Evolutionary conservation across 2,329 filamentous ascomycete species (phyloP).

Genomic region (Colletotrichum sp.): DNA sequence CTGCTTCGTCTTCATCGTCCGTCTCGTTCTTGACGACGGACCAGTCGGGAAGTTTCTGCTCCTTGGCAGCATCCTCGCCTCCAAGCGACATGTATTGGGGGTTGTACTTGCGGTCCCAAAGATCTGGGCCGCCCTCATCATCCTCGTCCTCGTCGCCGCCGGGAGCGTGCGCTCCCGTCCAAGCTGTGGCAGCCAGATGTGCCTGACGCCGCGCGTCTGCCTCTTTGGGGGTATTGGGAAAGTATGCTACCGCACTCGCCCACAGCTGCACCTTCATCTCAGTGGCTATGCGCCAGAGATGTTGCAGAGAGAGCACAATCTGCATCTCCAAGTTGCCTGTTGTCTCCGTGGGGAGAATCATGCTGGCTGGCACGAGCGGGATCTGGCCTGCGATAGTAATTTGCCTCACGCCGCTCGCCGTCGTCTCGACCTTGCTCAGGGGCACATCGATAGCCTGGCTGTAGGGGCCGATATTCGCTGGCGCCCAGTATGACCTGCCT

Average conservation of each 20-base stretch:
- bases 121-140: slow-evolving; percentile 59
- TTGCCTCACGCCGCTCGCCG: slow-evolving; percentile 30
- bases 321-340: slow-evolving; percentile 58
- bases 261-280: slow-evolving; percentile 77
- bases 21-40: slow-evolving; percentile 43
- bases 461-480: slow-evolving; percentile 96
- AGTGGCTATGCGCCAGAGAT: slow-evolving; percentile 82
- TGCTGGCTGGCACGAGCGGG: slow-evolving; percentile 80
- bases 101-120: slow-evolving; percentile 72
- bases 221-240: slow-evolving; percentile 49
- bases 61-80: slow-evolving; percentile 22
- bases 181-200: slow-evolving; percentile 48
- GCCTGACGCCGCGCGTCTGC: slow-evolving; percentile 39
- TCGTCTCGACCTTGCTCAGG: slow-evolving; percentile 21
- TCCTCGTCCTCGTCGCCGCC: slow-evolving; percentile 56
- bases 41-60: slow-evolving; percentile 55
- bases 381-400: slow-evolving; percentile 90
- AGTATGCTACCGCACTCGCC: slow-evolving; percentile 77
- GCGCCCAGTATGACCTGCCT: slow-evolving; percentile 94
- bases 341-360: slow-evolving; percentile 60
- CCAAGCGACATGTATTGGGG: slow-evolving; percentile 49
- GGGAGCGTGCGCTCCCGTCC: slow-evolving; percentile 41
- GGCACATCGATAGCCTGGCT: slow-evolving; percentile 79
- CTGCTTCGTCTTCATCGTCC: slow-evolving; percentile 11
- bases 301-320: slow-evolving; percentile 79